phyloP scores from a whole-genome alignment of 176 grass and related monocot species.

The Oryza longistaminata region DNA sequence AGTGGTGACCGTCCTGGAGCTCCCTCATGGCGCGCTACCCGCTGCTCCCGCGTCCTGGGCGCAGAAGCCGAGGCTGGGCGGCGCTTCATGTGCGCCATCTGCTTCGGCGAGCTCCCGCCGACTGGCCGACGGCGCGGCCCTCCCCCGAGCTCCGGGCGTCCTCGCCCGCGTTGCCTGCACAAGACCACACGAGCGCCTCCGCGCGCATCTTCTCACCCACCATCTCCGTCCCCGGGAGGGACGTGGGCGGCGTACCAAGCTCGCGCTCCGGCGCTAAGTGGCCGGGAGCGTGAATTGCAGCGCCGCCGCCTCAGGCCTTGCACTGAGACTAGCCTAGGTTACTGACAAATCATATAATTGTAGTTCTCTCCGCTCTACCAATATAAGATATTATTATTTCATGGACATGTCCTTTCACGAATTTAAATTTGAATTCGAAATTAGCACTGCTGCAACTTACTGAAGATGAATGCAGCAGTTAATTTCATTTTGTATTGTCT shows the following conservation, averaged over 20 bases:
- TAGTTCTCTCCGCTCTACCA: too few relatives aligned
- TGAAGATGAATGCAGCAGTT: too few relatives aligned
- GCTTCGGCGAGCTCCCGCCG: conserved; percentile 43
- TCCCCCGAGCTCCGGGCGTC: conserved; percentile 38
- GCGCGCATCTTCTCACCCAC: conserved; percentile 49
- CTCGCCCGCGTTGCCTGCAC: conserved; percentile 45
- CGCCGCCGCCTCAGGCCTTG: too few relatives aligned
- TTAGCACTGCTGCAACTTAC: too few relatives aligned
- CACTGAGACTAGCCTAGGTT: neutral
- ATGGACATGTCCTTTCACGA: neutral
- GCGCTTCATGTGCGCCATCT: conserved; percentile 66
- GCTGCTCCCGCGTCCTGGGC: too few relatives aligned
- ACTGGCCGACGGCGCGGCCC: neutral
- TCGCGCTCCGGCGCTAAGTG: conserved; percentile 31
- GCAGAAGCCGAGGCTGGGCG: conserved; percentile 50
- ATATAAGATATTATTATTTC: neutral
- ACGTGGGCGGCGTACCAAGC: conserved; percentile 16
- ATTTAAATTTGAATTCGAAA: too few relatives aligned
- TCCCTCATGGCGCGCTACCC: conserved; percentile 50
- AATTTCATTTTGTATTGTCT: neutral
- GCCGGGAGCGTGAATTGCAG: conserved; percentile 8
- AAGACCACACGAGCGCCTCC: conserved; percentile 44
- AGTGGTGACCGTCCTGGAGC: conserved; percentile 49
- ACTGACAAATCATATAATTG: neutral
- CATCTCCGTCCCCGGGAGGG: conserved; percentile 40